These are phyloP conservation scores for Vicia sativa DNA, from an alignment of 306 rosid species.

Conservation along the genomic window DNA sequence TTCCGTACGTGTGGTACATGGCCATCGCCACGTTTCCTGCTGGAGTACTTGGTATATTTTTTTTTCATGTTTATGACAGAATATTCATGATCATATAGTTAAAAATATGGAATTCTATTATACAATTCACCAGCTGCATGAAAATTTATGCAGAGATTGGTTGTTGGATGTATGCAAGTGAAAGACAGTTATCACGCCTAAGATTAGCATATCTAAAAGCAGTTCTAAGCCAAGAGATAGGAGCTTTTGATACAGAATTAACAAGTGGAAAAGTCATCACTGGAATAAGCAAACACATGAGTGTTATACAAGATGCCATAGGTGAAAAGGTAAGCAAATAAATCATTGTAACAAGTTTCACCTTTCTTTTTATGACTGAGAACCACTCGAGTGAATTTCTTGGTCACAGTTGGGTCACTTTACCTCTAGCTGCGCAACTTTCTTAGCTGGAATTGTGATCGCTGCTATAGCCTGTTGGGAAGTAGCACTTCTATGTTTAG, in stretches of 20 bases:
- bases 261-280: slow-evolving; percentile 67
- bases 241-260: slow-evolving; percentile 85
- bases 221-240: slow-evolving; percentile 77
- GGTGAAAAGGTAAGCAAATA: slow-evolving; percentile 71
- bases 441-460: slow-evolving; percentile 69
- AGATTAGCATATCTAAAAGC: slow-evolving; percentile 71
- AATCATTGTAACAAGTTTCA: slow-evolving; percentile 20
- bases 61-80: not conserved
- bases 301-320: slow-evolving; percentile 76
- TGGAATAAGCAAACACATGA: slow-evolving; percentile 77
- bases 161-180: slow-evolving; percentile 91
- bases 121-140: not conserved
- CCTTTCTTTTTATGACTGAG: slow-evolving; percentile 10
- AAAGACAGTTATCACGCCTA: slow-evolving; percentile 66
- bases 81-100: not conserved
- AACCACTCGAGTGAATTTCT: slow-evolving; percentile 14
- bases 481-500: slow-evolving; percentile 62
- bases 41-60: slow-evolving; percentile 69
- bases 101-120: not conserved
- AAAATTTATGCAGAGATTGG: slow-evolving; percentile 61
- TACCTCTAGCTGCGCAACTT: slow-evolving; percentile 64
- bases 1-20: slow-evolving; percentile 97
- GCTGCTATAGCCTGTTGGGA: slow-evolving; percentile 81
- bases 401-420: slow-evolving; percentile 73
- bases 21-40: slow-evolving; percentile 93